Percentiles rank a stretch among this genome's conserved stretches.
These are phyloP conservation scores for Dittrichia graveolens DNA, from an alignment of 129 eudicot genomes.

Conservation along the genomic window DNA sequence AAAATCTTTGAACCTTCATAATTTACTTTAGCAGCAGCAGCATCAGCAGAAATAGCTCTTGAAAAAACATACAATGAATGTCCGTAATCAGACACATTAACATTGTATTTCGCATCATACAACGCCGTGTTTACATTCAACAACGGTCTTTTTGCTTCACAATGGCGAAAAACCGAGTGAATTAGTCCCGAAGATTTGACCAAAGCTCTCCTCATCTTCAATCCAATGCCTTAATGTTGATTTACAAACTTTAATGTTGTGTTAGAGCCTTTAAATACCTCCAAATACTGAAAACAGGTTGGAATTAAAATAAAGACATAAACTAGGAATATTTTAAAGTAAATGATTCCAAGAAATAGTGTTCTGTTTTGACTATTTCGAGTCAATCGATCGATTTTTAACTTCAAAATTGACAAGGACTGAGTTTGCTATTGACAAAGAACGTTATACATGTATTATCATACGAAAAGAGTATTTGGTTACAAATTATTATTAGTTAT, in stretches of 20 bases:
- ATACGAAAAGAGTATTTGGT: neutral
- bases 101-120: slow-evolving; percentile 17
- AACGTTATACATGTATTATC: neutral
- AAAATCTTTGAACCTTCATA: slow-evolving; percentile 44
- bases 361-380: slow-evolving; percentile 4
- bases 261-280: neutral
- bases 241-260: neutral
- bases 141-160: slow-evolving; percentile 26
- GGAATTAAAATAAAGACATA: slow-evolving; percentile 21
- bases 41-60: slow-evolving; percentile 50
- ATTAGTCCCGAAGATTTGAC: slow-evolving; percentile 37
- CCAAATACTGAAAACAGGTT: slow-evolving; percentile 33
- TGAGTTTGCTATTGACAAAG: neutral
- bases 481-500: neutral
- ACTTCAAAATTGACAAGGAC: slow-evolving; percentile 7
- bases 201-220: slow-evolving; percentile 49
- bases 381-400: slow-evolving; percentile 20
- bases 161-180: slow-evolving; percentile 36
- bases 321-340: slow-evolving; percentile 15
- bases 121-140: slow-evolving; percentile 21
- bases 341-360: slow-evolving; percentile 16
- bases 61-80: slow-evolving; percentile 37
- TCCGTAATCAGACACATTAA: slow-evolving; percentile 18
- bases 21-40: slow-evolving; percentile 40
- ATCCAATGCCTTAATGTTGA: slow-evolving; percentile 22